Conservation (phyloP, 805 yeast species). For the Metschnikowia santaceciliae region DNA sequence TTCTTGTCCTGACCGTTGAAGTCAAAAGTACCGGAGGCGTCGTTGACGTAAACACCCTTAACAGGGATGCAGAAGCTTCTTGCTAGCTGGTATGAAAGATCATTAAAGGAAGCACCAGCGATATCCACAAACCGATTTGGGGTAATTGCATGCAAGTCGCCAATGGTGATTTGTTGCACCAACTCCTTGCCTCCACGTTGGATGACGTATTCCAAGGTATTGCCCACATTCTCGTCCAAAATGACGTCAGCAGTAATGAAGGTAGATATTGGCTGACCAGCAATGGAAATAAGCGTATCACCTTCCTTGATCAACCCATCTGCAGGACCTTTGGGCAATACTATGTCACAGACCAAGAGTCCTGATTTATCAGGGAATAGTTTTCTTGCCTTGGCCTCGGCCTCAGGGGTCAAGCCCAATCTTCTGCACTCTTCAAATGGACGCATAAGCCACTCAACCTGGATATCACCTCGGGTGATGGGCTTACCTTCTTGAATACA, state of each 20-base stretch:
- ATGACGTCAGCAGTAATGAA: conserved; percentile 82
- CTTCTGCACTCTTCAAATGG: conserved; percentile 91
- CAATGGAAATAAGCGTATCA: conserved; percentile 73
- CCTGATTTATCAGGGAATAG: conserved; percentile 74
- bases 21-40: conserved; percentile 74
- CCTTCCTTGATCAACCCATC: conserved; percentile 74
- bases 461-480: conserved; percentile 87
- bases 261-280: conserved; percentile 58
- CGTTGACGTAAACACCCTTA: conserved; percentile 74
- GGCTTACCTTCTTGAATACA: conserved; percentile 60
- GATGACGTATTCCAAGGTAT: conserved; percentile 50
- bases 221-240: conserved; percentile 66
- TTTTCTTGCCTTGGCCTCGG: conserved; percentile 66
- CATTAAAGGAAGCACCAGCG: conserved; percentile 83
- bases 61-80: conserved; percentile 80
- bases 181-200: conserved; percentile 56
- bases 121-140: conserved; percentile 79
- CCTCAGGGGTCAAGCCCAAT: conserved; percentile 72
- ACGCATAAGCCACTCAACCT: conserved; percentile 80
- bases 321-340: conserved; percentile 84
- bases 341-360: conserved; percentile 74
- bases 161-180: conserved; percentile 50
- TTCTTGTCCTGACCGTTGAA: conserved; percentile 53
- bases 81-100: conserved; percentile 84
- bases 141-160: conserved; percentile 75